phyloP scores from a whole-genome alignment of 139 green algal genomes.

The Picochlorum sp. region DNA sequence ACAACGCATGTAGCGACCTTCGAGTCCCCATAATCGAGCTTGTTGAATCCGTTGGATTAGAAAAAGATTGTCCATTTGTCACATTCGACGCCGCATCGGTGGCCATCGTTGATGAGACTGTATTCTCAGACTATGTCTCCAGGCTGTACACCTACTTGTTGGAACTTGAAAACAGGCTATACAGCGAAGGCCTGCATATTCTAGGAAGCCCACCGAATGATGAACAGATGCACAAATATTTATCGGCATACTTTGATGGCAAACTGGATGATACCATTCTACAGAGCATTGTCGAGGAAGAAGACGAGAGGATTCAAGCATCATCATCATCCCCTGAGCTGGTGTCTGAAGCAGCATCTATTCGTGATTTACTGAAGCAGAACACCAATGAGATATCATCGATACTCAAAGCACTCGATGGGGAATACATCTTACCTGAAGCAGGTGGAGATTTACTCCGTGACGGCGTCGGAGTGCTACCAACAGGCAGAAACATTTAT shows the following conservation, averaged over 20 bases:
- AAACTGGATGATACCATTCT: conserved; percentile 50
- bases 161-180: conserved; percentile 87
- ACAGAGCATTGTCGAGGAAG: conserved; percentile 39
- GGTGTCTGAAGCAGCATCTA: conserved; percentile 67
- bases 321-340: not conserved
- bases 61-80: conserved; percentile 63
- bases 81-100: conserved; percentile 4
- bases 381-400: conserved; percentile 78
- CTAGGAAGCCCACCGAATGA: conserved; percentile 58
- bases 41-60: conserved; percentile 37
- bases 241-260: conserved; percentile 62
- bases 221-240: conserved; percentile 52
- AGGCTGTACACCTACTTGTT: conserved; percentile 80
- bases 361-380: conserved; percentile 61
- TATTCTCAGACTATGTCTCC: conserved; percentile 62
- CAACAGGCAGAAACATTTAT: conserved; percentile 96
- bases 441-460: conserved; percentile 89
- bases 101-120: conserved; percentile 21
- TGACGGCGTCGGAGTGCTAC: conserved; percentile 89
- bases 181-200: conserved; percentile 89
- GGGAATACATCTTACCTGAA: conserved; percentile 80
- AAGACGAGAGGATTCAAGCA: not conserved
- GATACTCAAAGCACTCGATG: conserved; percentile 65
- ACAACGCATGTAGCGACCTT: conserved; percentile 22
- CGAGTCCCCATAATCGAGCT: conserved; percentile 48